Percentiles rank a stretch among this genome's conserved stretches.
Evolutionary conservation across 306 rosid species (phyloP).

Genomic region (Dalbergia oliveri): DNA sequence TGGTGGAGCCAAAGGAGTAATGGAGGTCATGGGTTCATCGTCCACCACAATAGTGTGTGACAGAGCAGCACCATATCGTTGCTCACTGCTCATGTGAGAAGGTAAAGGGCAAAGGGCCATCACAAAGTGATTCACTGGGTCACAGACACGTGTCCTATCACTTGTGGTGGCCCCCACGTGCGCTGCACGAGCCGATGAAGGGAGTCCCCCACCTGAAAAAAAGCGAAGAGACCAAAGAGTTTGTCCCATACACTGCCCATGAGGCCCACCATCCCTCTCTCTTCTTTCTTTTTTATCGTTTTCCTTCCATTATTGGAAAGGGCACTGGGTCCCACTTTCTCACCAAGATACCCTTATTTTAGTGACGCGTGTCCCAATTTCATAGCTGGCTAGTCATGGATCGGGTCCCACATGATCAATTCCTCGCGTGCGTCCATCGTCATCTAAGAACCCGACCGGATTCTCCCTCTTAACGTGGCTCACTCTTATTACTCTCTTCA

Average conservation of each 20-base stretch:
- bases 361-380: slow-evolving; percentile 29
- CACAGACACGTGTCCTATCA: slow-evolving; percentile 21
- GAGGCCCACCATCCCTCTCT: neutral
- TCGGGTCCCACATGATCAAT: slow-evolving; percentile 38
- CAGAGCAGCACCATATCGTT: slow-evolving; percentile 49
- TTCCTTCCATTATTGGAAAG: slow-evolving; percentile 34
- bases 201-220: slow-evolving; percentile 40
- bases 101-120: neutral
- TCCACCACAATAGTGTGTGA: slow-evolving; percentile 53
- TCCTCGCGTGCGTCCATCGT: slow-evolving; percentile 21
- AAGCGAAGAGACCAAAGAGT: slow-evolving; percentile 23
- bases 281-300: neutral
- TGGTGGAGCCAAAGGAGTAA: slow-evolving; percentile 44
- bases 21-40: slow-evolving; percentile 48
- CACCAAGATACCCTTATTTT: neutral
- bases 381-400: neutral
- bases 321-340: neutral
- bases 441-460: slow-evolving; percentile 24
- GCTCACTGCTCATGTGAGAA: slow-evolving; percentile 18
- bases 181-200: slow-evolving; percentile 40
- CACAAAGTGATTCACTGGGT: neutral
- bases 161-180: slow-evolving; percentile 42
- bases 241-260: slow-evolving; percentile 22
- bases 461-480: neutral
- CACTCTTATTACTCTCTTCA: neutral